A percentile compares a stretch with the other conserved stretches of the same genome.
Conservation (phyloP, 495 filamentous ascomycete species). For the Penicillium canariense region DNA sequence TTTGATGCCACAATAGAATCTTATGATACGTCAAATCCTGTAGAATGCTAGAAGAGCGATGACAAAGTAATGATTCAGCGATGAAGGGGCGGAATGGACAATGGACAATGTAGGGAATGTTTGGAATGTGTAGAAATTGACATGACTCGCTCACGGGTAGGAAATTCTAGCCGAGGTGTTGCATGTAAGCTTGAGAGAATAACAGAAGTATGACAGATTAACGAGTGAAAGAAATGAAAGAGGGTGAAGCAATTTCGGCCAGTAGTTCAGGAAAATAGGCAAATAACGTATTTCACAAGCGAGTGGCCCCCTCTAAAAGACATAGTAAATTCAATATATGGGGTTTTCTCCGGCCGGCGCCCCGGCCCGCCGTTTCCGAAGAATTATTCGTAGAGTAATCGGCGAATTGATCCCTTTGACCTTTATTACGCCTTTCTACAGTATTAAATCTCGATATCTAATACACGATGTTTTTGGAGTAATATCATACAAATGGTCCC, state of each 20-base stretch:
- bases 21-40: background rate
- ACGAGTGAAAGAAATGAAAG: background rate
- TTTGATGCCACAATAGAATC: background rate
- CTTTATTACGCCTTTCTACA: background rate
- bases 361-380: background rate
- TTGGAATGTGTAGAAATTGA: background rate
- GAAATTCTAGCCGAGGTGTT: background rate
- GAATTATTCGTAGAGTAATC: background rate
- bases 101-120: background rate
- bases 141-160: background rate
- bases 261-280: background rate
- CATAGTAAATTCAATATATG: slow-evolving; percentile 2
- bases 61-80: background rate
- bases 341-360: background rate
- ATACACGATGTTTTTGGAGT: background rate
- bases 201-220: background rate
- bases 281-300: slow-evolving; percentile 2
- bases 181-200: background rate
- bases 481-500: background rate
- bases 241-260: background rate
- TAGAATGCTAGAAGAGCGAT: background rate
- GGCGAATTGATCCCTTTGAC: background rate
- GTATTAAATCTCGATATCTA: background rate
- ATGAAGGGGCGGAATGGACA: background rate
- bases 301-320: slow-evolving; percentile 2